Percentiles rank a stretch among this genome's conserved stretches.
Evolutionary conservation across 2,329 filamentous ascomycete species (phyloP).

Genomic region (Phialemoniopsis sp.): DNA sequence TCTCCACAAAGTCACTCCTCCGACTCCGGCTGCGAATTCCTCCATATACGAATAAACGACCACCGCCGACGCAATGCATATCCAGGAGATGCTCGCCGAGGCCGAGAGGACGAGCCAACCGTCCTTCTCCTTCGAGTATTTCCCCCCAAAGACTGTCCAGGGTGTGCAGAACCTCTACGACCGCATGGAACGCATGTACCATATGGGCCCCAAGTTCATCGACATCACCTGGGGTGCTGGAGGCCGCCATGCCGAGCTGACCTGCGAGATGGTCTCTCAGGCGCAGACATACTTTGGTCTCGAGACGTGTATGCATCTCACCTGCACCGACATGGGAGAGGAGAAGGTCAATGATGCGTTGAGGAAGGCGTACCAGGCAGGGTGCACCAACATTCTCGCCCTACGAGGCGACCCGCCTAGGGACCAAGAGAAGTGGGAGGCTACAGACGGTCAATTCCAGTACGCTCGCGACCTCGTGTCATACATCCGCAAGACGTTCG

Average conservation of each 20-base stretch:
- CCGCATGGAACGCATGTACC: conserved; percentile 98
- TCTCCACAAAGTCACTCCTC: background rate
- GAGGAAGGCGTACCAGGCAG: conserved; percentile 83
- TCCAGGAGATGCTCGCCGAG: conserved; percentile 84
- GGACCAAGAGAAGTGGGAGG: conserved; percentile 85
- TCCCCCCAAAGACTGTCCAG: conserved; percentile 94
- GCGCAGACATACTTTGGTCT: conserved; percentile 93
- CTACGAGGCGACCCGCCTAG: conserved; percentile 89
- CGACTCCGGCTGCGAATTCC: background rate
- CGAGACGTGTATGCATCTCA: conserved; percentile 98
- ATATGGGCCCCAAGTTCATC: conserved; percentile 89
- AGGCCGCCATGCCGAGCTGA: conserved; percentile 84
- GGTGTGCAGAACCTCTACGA: conserved; percentile 99
- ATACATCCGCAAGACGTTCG: conserved; percentile 75
- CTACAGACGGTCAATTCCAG: conserved; percentile 78
- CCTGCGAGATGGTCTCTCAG: conserved; percentile 95
- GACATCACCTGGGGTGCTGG: conserved; percentile 98
- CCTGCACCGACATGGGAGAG: conserved; percentile 95
- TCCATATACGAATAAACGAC: background rate
- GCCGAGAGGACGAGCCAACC: conserved; percentile 74
- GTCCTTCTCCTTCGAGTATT: conserved; percentile 99
- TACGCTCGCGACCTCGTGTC: conserved; percentile 84
- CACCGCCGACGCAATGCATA: conserved; percentile 69
- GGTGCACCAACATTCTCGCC: conserved; percentile 95
- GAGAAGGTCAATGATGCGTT: conserved; percentile 89